Evolutionary conservation across 164 flowering plant genomes (phyloP).

Genomic region (Vitis rupestris): DNA sequence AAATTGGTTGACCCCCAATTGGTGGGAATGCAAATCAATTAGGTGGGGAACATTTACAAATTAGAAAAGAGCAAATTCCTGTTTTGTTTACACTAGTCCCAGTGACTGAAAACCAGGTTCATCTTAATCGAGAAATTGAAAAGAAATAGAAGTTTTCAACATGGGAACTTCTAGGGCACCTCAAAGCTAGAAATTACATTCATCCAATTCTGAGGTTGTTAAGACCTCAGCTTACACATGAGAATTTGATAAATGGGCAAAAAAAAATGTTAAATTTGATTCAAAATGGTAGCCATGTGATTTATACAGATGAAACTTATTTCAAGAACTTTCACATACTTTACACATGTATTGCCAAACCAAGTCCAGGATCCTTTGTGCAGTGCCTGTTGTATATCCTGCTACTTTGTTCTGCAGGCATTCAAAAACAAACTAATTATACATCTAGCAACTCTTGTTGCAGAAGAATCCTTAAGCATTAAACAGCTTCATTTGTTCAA

Average conservation of each 20-base stretch:
- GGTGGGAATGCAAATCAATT: too few species aligned
- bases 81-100: not conserved
- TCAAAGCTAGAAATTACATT: not conserved
- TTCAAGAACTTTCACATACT: not conserved
- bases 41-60: not conserved
- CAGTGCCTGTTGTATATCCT: not conserved
- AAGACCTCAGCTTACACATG: not conserved
- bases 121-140: not conserved
- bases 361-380: not conserved
- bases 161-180: not conserved
- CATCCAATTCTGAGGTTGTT: not conserved
- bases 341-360: not conserved
- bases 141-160: not conserved
- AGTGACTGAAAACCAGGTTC: not conserved
- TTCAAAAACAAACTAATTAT: not conserved
- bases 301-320: constrained; percentile 1
- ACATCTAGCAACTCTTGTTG: not conserved
- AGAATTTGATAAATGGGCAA: not conserved
- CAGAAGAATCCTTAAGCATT: not conserved
- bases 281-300: not conserved
- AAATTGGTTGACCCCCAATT: too few species aligned
- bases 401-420: not conserved
- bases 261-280: not conserved
- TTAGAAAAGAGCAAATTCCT: not conserved
- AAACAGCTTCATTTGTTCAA: not conserved